A percentile compares a stretch with the other conserved stretches of the same genome.
phyloP scores from a whole-genome alignment of 768 basidiomycete genomes.

The Suillus fuscotomentosus region DNA sequence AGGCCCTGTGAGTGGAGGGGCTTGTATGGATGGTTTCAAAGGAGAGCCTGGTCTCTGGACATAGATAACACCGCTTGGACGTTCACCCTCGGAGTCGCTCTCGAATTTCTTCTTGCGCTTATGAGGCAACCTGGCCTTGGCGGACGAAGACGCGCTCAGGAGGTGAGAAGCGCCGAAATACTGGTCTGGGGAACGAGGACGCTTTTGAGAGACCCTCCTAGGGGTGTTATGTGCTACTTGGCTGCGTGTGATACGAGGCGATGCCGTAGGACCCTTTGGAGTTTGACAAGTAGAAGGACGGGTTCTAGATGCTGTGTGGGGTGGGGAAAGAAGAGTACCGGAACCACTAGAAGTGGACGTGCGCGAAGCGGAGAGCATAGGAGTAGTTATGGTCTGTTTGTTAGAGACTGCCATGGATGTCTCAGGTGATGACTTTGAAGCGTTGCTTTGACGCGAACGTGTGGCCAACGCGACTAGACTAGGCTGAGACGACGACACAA shows the following conservation, averaged over 20 bases:
- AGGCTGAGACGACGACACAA: slow-evolving; percentile 14
- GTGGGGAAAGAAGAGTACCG: background rate
- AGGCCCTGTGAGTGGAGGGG: slow-evolving; percentile 23
- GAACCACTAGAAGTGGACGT: slow-evolving; percentile 25
- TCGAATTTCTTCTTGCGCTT: slow-evolving; percentile 20
- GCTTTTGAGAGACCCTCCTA: slow-evolving; percentile 18
- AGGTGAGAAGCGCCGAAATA: background rate
- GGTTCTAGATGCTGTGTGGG: slow-evolving; percentile 2
- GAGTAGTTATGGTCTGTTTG: slow-evolving; percentile 10
- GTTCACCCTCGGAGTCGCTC: slow-evolving; percentile 8
- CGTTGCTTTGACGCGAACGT: slow-evolving; percentile 12
- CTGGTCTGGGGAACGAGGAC: slow-evolving; percentile 23
- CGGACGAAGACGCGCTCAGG: slow-evolving; percentile 4
- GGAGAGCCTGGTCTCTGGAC: slow-evolving; percentile 16
- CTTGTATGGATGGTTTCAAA: slow-evolving; percentile 35
- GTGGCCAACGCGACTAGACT: slow-evolving; percentile 8
- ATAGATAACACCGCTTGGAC: slow-evolving; percentile 6
- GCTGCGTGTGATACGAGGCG: slow-evolving; percentile 8
- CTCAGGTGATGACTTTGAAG: slow-evolving; percentile 1
- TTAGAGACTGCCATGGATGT: background rate
- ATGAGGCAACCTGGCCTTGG: slow-evolving; percentile 19
- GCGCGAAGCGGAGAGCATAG: slow-evolving; percentile 22
- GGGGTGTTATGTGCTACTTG: slow-evolving; percentile 14
- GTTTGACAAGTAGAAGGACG: slow-evolving; percentile 7
- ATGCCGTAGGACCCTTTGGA: slow-evolving; percentile 9